Base-by-base conservation (phyloP, 768 basidiomycete species). In the Pleurotus salmoneostramineus region DNA sequence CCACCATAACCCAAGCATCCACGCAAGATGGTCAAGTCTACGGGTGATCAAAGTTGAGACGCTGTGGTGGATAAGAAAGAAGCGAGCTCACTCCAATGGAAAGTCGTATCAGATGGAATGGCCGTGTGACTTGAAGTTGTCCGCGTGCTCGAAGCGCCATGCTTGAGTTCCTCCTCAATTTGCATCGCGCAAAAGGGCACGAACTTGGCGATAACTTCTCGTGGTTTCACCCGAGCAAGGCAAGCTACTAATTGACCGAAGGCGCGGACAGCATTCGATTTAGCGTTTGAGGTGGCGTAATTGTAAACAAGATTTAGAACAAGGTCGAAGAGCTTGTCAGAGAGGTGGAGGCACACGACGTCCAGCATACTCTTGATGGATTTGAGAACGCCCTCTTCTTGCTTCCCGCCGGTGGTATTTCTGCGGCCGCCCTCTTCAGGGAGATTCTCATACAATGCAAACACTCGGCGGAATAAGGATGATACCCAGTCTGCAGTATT, bases 371-470 rank as follows among this genome's bases (percentile, higher is more conserved):
- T 79, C 73, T 90, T 90, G 69, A 92, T 81, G 15, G 89, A 83
- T 66, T 87, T 91, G 56, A 93, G 78, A 27, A 91, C 86, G 40
- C 71, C 77, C 63, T 93, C 88, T 75, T 88, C 91, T 72, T 78
- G 82, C 68, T 90, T 91, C n/a, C 91, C 91, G 21, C 91, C 91
- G 1, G 92, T 93, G 36, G 81, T 88, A 61, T 91, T 91, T 72
- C 81, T 84, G 73, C 84, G 85, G 4, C 96, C 96, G 8, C 92
- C 94, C 72, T 96, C 95, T 69, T 98, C 96, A 0, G 95, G 95
- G 4, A 98, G 75, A 67, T 96, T 95, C 73, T 95, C 92, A 66
- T 89, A 95, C 15, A 98, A 73, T 0, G 90, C 83, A 54, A 93
- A 77, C 52, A 93, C 83, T 7, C 91, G 83, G 12, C 89, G 78